These are phyloP conservation scores for Lenzites betulinus DNA, from an alignment of 768 basidiomycete species.

Conservation along the genomic window DNA sequence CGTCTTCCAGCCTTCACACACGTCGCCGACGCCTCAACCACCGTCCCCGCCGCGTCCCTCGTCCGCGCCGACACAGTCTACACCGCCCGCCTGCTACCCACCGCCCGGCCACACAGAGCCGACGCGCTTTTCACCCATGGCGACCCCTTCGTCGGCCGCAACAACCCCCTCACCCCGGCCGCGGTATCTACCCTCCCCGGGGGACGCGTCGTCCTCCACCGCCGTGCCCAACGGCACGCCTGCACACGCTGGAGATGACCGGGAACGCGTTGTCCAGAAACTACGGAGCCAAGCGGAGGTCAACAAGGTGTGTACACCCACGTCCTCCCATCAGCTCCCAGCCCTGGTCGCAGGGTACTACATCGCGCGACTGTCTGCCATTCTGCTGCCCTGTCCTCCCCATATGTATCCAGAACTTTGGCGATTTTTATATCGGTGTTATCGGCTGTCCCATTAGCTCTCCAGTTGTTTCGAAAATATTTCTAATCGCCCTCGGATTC, in stretches of 20 bases:
- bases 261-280: conserved; percentile 70
- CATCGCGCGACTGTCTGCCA: conserved; percentile 17
- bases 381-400: neutral
- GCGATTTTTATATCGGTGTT: conserved; percentile 7
- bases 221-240: conserved; percentile 39
- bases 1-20: conserved; percentile 27
- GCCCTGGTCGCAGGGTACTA: conserved; percentile 45
- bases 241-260: conserved; percentile 53
- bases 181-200: conserved; percentile 53
- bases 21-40: conserved; percentile 26
- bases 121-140: conserved; percentile 46
- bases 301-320: conserved; percentile 58
- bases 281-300: conserved; percentile 79
- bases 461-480: neutral
- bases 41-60: conserved; percentile 16
- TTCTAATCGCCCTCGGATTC: conserved; percentile 19
- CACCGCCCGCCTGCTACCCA: neutral
- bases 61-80: conserved; percentile 1
- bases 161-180: conserved; percentile 82
- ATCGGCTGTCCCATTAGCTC: neutral
- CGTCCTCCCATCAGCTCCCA: conserved; percentile 37
- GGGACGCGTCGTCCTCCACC: conserved; percentile 40
- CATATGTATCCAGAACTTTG: conserved; percentile 1
- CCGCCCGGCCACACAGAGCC: conserved; percentile 1
- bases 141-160: conserved; percentile 78